These are phyloP conservation scores for Salix purpurea DNA, from an alignment of 345 rosid species.

Conservation along the genomic window DNA sequence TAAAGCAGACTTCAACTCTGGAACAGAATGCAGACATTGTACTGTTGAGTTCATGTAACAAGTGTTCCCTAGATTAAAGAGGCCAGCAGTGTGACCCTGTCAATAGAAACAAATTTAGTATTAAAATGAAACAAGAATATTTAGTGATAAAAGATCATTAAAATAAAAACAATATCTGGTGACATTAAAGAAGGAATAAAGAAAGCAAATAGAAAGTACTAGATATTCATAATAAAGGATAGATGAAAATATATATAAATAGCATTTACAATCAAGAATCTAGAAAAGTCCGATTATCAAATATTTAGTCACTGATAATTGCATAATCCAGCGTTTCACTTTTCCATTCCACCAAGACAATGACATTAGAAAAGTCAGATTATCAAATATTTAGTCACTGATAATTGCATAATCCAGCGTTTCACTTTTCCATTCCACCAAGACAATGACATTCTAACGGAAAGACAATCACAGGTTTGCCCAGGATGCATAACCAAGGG, in stretches of 20 bases:
- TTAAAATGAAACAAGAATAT: conserved; percentile 1
- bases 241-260: not conserved
- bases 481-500: not conserved
- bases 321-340: not conserved
- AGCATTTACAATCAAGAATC: not conserved
- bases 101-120: conserved; percentile 7
- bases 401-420: not conserved
- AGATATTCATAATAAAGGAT: not conserved
- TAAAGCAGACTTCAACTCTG: conserved; percentile 88
- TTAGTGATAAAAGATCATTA: not conserved
- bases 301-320: not conserved
- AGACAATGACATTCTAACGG: not conserved
- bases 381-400: not conserved
- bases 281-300: not conserved
- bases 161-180: not conserved
- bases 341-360: not conserved
- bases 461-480: not conserved
- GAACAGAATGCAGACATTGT: conserved; percentile 96
- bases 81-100: conserved; percentile 96
- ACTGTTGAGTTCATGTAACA: conserved; percentile 98
- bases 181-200: not conserved
- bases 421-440: not conserved
- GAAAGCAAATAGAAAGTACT: not conserved
- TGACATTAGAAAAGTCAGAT: not conserved
- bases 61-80: conserved; percentile 88